Evolutionary conservation across 305 asterid genomes (phyloP).

Genomic region (Rubia occidens): DNA sequence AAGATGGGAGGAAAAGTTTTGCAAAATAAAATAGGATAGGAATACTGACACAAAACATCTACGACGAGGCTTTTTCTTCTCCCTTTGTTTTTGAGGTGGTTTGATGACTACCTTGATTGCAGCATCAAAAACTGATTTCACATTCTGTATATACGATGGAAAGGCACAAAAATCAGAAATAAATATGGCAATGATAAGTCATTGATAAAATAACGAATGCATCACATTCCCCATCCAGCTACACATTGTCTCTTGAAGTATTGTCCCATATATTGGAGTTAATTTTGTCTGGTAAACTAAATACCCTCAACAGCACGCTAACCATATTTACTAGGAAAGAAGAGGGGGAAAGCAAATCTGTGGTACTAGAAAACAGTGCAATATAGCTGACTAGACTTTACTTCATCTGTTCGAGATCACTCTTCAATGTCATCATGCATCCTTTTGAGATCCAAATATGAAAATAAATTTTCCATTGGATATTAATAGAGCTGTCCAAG

Average conservation of each 20-base stretch:
- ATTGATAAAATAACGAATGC: neutral
- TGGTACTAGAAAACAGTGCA: neutral
- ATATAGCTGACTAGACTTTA: neutral
- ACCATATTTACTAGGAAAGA: neutral
- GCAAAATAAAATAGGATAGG: conserved; percentile 5
- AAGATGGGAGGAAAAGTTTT: neutral
- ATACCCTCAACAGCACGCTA: neutral
- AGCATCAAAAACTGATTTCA: conserved; percentile 90
- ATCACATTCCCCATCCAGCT: neutral
- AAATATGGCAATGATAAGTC: neutral
- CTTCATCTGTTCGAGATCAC: neutral
- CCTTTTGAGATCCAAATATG: neutral
- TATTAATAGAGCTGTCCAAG: neutral
- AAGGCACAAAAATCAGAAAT: conserved; percentile 13
- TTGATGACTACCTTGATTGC: conserved; percentile 84
- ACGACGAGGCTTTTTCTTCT: conserved; percentile 55
- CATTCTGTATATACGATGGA: conserved; percentile 45
- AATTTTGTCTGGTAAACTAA: neutral
- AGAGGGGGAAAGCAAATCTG: neutral
- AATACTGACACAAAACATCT: conserved; percentile 63
- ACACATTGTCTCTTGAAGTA: neutral
- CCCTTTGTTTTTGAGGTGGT: conserved; percentile 82
- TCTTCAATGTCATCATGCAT: neutral
- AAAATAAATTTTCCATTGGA: neutral
- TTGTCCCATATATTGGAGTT: neutral